These are phyloP conservation scores for Gymnopus androsaceus DNA, from an alignment of 1,284 basidiomycete species.

Conservation along the genomic window DNA sequence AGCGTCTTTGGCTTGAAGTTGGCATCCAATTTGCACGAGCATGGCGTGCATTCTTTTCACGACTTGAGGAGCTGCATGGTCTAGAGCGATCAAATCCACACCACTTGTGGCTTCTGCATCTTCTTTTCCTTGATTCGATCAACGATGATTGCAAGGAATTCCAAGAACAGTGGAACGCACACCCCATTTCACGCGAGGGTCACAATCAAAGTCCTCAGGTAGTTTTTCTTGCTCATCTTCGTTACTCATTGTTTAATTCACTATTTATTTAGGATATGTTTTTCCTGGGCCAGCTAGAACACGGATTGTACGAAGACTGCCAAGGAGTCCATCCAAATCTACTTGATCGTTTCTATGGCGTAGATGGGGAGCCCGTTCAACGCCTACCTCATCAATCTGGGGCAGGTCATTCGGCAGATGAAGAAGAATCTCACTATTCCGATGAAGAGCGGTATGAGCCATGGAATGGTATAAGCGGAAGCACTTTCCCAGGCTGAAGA, in stretches of 20 bases:
- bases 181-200: conserved; percentile 11
- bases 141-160: conserved; percentile 42
- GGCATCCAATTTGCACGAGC: conserved; percentile 34
- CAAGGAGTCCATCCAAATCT: not conserved
- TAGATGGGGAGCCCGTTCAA: too few relatives aligned
- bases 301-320: not conserved
- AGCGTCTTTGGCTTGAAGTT: conserved; percentile 35
- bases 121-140: conserved; percentile 40
- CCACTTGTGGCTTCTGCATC: conserved; percentile 48
- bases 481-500: too few relatives aligned
- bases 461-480: too few relatives aligned
- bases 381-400: too few relatives aligned
- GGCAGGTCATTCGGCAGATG: too few relatives aligned
- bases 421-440: too few relatives aligned
- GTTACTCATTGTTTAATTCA: not conserved
- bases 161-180: conserved; percentile 38
- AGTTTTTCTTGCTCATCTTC: not conserved
- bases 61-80: conserved; percentile 36
- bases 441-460: too few relatives aligned
- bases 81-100: conserved; percentile 30
- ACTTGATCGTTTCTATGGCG: not conserved
- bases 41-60: conserved; percentile 43
- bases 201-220: conserved; percentile 14
- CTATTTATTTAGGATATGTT: not conserved
- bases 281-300: not conserved